These are phyloP conservation scores for Silene uniflora DNA, from an alignment of 148 eudicot genomes.

Conservation along the genomic window DNA sequence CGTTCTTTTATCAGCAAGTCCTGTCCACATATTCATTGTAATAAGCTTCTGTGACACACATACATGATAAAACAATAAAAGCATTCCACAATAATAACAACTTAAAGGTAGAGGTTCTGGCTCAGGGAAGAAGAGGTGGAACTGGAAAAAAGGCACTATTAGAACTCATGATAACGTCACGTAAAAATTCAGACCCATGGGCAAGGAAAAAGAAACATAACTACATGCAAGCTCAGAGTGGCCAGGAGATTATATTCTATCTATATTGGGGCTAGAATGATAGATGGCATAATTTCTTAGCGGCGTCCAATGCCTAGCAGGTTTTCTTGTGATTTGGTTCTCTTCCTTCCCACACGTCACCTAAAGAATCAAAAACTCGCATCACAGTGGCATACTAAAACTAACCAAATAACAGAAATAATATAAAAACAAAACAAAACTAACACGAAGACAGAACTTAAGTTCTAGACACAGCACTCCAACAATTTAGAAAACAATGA, in stretches of 20 bases:
- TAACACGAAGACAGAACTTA: not conserved
- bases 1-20: conserved; percentile 42
- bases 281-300: not conserved
- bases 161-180: not conserved
- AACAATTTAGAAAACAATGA: not conserved
- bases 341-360: not conserved
- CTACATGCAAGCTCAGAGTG: not conserved
- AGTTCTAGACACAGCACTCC: not conserved
- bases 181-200: not conserved
- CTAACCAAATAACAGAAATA: not conserved
- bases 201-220: not conserved
- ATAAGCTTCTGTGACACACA: not conserved
- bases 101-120: not conserved
- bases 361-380: not conserved
- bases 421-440: not conserved
- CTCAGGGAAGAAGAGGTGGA: not conserved
- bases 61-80: not conserved
- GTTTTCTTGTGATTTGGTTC: not conserved
- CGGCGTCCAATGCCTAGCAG: not conserved
- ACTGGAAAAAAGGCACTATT: not conserved
- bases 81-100: not conserved
- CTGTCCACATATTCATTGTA: conserved; percentile 34
- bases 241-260: not conserved
- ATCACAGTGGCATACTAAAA: not conserved
- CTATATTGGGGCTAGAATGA: not conserved